Conservation (phyloP, 1,284 basidiomycete genomes). For the Trametes polyzona region DNA sequence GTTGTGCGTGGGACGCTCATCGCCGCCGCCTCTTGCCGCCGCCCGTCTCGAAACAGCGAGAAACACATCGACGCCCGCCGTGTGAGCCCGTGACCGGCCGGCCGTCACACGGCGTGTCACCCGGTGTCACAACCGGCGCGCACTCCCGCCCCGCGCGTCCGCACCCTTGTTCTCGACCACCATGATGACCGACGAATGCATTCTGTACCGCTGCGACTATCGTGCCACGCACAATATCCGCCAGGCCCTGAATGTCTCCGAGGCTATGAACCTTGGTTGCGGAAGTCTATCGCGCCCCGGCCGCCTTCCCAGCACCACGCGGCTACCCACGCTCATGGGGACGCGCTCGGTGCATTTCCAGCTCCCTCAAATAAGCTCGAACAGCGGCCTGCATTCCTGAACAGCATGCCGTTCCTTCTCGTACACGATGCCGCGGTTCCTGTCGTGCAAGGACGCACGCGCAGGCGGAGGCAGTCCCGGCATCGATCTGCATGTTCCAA, state of each 20-base stretch:
- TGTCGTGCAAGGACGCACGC: background rate
- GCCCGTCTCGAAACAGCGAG: constrained; percentile 11
- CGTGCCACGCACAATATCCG: background rate
- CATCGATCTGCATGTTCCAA: constrained; percentile 6
- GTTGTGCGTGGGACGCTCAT: constrained; percentile 18
- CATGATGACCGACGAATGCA: background rate
- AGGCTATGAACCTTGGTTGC: background rate
- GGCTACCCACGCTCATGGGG: constrained; percentile 11
- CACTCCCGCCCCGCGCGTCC: too few relatives aligned
- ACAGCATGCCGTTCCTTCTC: background rate
- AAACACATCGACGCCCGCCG: background rate
- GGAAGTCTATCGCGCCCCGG: background rate
- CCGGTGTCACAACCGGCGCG: too few relatives aligned
- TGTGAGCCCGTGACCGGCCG: constrained; percentile 1
- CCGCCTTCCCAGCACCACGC: constrained; percentile 11
- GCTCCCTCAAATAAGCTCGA: constrained; percentile 11
- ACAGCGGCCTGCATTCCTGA: background rate
- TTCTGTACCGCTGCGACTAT: too few relatives aligned
- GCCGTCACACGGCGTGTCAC: background rate
- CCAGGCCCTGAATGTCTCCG: background rate
- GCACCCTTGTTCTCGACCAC: background rate
- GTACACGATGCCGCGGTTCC: background rate
- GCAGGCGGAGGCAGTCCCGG: constrained; percentile 4
- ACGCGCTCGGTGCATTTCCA: background rate
- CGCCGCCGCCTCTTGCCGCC: constrained; percentile 4